Evolutionary conservation across 2,329 filamentous ascomycete genomes (phyloP), one percentile per base, ranked within the genome.

Genomic region (Rutstroemia sp.): DNA sequence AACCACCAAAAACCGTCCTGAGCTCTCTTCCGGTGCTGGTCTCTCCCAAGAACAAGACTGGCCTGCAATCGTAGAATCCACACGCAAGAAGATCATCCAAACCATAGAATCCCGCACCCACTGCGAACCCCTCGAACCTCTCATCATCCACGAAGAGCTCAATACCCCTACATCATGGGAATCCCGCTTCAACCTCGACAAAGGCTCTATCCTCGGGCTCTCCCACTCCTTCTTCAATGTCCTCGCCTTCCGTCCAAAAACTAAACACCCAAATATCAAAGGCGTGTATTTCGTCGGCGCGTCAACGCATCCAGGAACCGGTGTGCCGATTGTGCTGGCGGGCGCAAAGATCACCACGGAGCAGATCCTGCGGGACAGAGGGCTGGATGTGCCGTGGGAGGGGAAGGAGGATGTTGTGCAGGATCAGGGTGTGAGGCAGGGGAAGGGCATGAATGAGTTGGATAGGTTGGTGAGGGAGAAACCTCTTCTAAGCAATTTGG

Each of bases 161-260:
- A 88, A 89, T 71, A 84, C 83, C 7, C 87, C 87, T 0, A 67
- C 69, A 4, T 79, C 76, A 3, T 90, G 87, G 87, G 77, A 83
- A 63, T 66, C 74, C 16, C 78, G 75, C 50, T 90, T 89, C 75
- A 90, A 90, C 67, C 80, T 90, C 30, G 84, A 89, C 71, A 82
- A 83, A 66, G 87, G 87, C 14, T 84, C 85, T 1, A 91, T 90
- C 55, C 76, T 90, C 0, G 87, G 87, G 0, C 73, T 90, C 0
- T 82, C 79, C 17, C 87, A 90, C 71, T 81, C 78, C 30, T 89
- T 91, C 73, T 87, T 88, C 74, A 88, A 88, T 65, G 84, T 88
- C 14, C 75, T 88, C 0, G 77, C 77, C 37, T 88, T 88, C 73
- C 74, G 85, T 1, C 85, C 85, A 0, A 73, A 75, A 42, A 87